Evolutionary conservation across 1,284 basidiomycete species (phyloP).

Genomic region (Cryptococcus neoformans): DNA sequence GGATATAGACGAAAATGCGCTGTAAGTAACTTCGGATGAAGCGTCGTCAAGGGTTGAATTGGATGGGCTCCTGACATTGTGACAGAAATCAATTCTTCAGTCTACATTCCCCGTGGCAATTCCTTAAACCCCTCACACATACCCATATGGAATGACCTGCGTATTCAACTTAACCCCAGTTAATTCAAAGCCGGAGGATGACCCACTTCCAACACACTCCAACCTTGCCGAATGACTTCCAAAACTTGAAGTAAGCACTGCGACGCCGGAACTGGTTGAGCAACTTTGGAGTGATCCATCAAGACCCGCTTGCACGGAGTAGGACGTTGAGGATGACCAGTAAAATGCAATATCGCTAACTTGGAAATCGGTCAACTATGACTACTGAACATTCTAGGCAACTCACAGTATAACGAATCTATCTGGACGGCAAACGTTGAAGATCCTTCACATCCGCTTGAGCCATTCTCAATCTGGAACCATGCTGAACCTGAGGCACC

Average conservation of each 20-base stretch:
- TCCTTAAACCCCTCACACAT: constrained; percentile 6
- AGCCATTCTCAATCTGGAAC: constrained; percentile 8
- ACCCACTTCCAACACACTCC: constrained; percentile 7
- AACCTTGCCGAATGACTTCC: constrained; percentile 19
- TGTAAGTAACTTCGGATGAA: constrained; percentile 21
- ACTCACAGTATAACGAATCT: constrained; percentile 16
- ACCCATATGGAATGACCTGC: constrained; percentile 16
- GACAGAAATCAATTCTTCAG: background rate
- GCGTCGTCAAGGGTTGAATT: constrained; percentile 33
- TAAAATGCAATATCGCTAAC: constrained; percentile 15
- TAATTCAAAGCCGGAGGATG: constrained; percentile 13
- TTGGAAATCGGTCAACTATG: constrained; percentile 1
- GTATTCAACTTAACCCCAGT: constrained; percentile 16
- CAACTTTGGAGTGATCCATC: constrained; percentile 19
- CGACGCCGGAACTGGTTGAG: constrained; percentile 4
- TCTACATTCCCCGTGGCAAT: background rate
- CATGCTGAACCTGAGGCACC: constrained; percentile 12
- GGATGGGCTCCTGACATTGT: constrained; percentile 5
- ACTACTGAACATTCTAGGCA: background rate
- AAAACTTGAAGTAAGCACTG: constrained; percentile 8
- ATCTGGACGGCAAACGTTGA: constrained; percentile 18
- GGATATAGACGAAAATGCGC: constrained; percentile 23
- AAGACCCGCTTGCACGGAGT: constrained; percentile 13
- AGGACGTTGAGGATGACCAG: constrained; percentile 4
- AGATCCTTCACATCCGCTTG: constrained; percentile 12